Evolutionary conservation across 176 grass and related monocot species (phyloP).

Genomic region (Themeda triandra): DNA sequence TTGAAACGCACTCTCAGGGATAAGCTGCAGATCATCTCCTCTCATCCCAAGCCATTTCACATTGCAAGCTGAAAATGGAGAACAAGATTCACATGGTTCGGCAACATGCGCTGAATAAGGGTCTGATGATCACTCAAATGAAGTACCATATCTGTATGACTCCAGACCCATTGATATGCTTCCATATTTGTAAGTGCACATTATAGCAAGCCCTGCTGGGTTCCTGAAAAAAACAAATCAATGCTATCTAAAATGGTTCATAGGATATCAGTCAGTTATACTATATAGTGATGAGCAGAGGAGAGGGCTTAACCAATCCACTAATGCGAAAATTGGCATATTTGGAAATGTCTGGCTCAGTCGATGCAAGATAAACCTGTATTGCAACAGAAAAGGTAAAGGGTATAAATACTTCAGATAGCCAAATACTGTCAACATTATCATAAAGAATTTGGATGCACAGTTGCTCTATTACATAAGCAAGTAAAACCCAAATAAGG

Average conservation of each 20-base stretch:
- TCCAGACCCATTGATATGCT: slow-evolving; percentile 90
- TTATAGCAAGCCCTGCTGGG: slow-evolving; percentile 90
- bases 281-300: background rate
- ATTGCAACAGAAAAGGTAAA: slow-evolving; percentile 12
- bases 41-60: too few relatives aligned
- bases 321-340: slow-evolving; percentile 74
- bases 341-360: slow-evolving; percentile 70
- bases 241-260: slow-evolving; percentile 1
- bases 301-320: slow-evolving; percentile 76
- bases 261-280: background rate
- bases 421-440: background rate
- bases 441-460: background rate
- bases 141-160: slow-evolving; percentile 69
- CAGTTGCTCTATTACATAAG: background rate
- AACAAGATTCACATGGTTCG: too few relatives aligned
- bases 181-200: slow-evolving; percentile 95
- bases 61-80: too few relatives aligned
- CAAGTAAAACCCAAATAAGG: background rate
- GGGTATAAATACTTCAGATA: background rate
- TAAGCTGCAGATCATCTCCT: too few relatives aligned
- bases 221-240: slow-evolving; percentile 59
- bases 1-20: too few relatives aligned
- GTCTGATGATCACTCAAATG: too few relatives aligned
- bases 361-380: slow-evolving; percentile 77
- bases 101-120: too few relatives aligned